Conservation (phyloP, 2,329 filamentous ascomycete genomes). For the Apiospora koreana region DNA sequence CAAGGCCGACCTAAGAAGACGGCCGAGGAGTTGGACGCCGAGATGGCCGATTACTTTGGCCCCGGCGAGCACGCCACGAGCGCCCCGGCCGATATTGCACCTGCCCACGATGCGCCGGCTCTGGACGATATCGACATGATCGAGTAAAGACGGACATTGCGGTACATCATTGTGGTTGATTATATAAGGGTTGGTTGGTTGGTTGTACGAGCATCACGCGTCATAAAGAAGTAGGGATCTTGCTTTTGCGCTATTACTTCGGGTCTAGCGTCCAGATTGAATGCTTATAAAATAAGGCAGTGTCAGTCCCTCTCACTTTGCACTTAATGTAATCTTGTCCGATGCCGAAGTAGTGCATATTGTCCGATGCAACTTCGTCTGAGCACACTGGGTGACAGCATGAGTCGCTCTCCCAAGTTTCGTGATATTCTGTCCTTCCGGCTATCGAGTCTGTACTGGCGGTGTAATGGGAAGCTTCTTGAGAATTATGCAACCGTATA, state of each 20-base stretch:
- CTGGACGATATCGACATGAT: conserved; percentile 72
- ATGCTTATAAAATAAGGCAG: neutral
- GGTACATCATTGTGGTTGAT: neutral
- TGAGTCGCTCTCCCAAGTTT: no score
- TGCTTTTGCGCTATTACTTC: neutral
- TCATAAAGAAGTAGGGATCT: neutral
- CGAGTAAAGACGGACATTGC: conserved; percentile 43
- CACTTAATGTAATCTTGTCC: neutral
- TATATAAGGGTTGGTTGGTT: neutral
- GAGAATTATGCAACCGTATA: neutral
- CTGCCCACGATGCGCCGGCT: conserved; percentile 24
- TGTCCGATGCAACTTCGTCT: neutral
- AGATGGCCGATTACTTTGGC: conserved; percentile 93
- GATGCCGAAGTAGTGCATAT: neutral
- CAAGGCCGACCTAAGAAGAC: conserved; percentile 77
- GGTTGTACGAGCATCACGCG: neutral
- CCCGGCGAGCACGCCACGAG: conserved; percentile 40
- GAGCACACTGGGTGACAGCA: no score
- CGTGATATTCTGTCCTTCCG: no score
- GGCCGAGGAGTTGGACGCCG: conserved; percentile 88
- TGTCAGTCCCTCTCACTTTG: neutral
- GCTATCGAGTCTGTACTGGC: no score
- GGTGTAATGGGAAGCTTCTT: no score
- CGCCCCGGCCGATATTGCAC: conserved; percentile 36
- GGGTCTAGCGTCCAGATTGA: neutral